These are phyloP conservation scores for Cladophialophora yegresii DNA, from an alignment of 2,329 filamentous ascomycete genomes.

Conservation along the genomic window DNA sequence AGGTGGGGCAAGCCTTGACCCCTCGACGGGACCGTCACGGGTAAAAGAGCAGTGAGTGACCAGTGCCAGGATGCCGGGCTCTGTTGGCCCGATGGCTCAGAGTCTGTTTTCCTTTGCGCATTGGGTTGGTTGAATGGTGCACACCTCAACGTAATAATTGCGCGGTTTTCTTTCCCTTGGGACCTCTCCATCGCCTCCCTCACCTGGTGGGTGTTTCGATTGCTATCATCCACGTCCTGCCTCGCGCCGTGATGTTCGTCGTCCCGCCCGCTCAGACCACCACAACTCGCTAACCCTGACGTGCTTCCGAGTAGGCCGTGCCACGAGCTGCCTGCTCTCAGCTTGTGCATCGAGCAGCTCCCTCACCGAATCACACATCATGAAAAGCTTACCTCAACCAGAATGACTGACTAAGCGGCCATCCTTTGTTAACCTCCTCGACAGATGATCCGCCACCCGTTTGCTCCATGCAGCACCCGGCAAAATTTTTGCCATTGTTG, in stretches of 20 bases:
- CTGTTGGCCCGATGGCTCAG: no score
- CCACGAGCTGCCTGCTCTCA: not conserved
- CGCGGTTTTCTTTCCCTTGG: not conserved
- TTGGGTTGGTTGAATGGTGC: not conserved
- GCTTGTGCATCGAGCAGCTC: not conserved
- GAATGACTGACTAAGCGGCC: not conserved
- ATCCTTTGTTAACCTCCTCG: not conserved
- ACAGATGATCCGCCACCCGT: slow-evolving; percentile 1
- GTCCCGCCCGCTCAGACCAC: not conserved
- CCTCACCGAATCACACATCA: not conserved
- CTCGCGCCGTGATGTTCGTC: not conserved
- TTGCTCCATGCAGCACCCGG: slow-evolving; percentile 7
- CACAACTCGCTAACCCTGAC: not conserved
- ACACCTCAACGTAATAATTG: not conserved
- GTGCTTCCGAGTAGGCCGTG: not conserved
- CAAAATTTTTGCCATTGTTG: not conserved
- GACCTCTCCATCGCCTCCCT: not conserved
- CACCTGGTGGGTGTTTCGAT: not conserved
- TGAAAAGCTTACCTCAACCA: slow-evolving; percentile 10
- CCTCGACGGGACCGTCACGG: not conserved
- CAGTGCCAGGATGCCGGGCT: no score
- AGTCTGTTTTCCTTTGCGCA: not conserved
- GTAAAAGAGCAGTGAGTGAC: not conserved
- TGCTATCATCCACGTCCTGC: not conserved
- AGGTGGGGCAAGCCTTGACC: not conserved